Evolutionary conservation across 805 yeast species (phyloP).

Genomic region (Pichia phayaonensis): DNA sequence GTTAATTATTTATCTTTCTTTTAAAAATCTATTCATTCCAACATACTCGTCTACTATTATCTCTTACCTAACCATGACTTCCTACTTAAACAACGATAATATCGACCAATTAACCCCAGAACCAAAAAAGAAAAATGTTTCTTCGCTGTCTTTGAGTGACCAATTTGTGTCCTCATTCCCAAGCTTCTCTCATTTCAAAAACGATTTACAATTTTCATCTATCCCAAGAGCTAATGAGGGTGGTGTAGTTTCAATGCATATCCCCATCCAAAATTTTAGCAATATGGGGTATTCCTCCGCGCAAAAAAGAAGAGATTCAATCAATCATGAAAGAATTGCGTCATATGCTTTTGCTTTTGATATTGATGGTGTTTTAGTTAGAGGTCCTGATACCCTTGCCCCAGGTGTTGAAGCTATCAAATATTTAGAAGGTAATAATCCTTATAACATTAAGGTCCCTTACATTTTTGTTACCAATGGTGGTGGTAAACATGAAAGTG

Average conservation of each 20-base stretch:
- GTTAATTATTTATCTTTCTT: too few species aligned
- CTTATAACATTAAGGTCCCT: slow-evolving; percentile 71
- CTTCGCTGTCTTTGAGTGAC: slow-evolving; percentile 62
- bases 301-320: slow-evolving; percentile 9
- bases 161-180: slow-evolving; percentile 48
- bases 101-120: slow-evolving; percentile 60
- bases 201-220: background rate
- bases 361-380: slow-evolving; percentile 83
- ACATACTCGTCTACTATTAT: too few species aligned
- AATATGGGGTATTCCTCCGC: background rate
- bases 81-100: slow-evolving; percentile 66
- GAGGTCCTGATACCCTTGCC: slow-evolving; percentile 80
- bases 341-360: slow-evolving; percentile 88
- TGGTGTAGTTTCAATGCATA: background rate
- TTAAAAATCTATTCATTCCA: too few species aligned
- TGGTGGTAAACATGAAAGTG: slow-evolving; percentile 78
- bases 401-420: slow-evolving; percentile 68
- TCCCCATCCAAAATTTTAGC: background rate
- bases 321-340: slow-evolving; percentile 68
- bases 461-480: slow-evolving; percentile 86
- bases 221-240: background rate
- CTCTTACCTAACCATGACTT: slow-evolving; percentile 19
- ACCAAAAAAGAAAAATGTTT: slow-evolving; percentile 53
- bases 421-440: slow-evolving; percentile 69
- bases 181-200: slow-evolving; percentile 19